Conservation (phyloP, 768 basidiomycete genomes). For the Floccularia luteovirens region DNA sequence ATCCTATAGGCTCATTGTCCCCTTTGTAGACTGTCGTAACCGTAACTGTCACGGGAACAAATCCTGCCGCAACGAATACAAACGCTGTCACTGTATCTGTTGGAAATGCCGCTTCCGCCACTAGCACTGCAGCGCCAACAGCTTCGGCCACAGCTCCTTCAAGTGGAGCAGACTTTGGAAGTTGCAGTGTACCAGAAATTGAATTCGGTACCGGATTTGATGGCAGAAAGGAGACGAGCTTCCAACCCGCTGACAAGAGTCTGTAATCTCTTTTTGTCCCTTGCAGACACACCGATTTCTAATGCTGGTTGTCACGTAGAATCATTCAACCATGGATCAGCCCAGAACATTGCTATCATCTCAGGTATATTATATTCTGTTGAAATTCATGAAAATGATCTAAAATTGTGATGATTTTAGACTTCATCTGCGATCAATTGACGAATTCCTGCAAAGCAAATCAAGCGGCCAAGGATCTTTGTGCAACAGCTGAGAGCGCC, state of each 20-base stretch:
- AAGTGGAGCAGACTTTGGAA: constrained; percentile 39
- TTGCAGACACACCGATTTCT: neutral
- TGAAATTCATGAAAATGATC: neutral
- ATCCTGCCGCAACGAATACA: constrained; percentile 16
- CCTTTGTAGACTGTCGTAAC: constrained; percentile 20
- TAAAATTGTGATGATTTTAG: constrained; percentile 7
- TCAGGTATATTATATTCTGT: constrained; percentile 19
- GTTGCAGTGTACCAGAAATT: constrained; percentile 49
- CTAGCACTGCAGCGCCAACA: constrained; percentile 13
- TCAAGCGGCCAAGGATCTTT: constrained; percentile 43
- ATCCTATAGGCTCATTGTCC: neutral
- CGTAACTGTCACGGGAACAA: constrained; percentile 22
- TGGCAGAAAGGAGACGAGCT: constrained; percentile 49
- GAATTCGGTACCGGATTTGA: constrained; percentile 54
- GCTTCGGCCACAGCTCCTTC: constrained; percentile 8
- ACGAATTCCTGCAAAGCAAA: constrained; percentile 47
- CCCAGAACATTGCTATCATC: constrained; percentile 49
- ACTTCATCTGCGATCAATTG: constrained; percentile 48
- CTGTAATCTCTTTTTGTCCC: constrained; percentile 5
- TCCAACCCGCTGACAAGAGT: constrained; percentile 45
- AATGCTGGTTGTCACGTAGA: constrained; percentile 11
- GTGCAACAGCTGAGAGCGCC: constrained; percentile 29
- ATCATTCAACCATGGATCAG: constrained; percentile 47
- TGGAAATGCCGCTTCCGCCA: constrained; percentile 11
- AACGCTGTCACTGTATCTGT: constrained; percentile 20